Evolutionary conservation across 2,329 filamentous ascomycete genomes (phyloP).

Genomic region (Colletotrichum theobromicola): DNA sequence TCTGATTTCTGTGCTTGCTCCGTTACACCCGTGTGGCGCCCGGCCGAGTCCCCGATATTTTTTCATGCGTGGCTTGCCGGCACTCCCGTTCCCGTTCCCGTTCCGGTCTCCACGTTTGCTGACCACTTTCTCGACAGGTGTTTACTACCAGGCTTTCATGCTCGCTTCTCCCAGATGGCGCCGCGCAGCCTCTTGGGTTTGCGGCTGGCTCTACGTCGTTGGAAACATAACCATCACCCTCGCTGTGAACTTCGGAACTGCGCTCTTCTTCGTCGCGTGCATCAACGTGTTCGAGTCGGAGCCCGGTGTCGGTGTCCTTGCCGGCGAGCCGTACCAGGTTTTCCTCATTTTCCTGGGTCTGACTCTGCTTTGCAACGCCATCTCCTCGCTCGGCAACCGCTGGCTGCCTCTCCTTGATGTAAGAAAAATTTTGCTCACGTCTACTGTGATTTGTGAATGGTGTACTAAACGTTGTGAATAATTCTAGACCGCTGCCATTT

Average conservation of each 20-base stretch:
- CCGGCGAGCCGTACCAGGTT: slow-evolving; percentile 65
- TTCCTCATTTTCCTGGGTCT: slow-evolving; percentile 75
- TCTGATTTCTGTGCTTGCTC: background rate
- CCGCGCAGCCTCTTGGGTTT: slow-evolving; percentile 71
- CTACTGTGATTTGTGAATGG: background rate
- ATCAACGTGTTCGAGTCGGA: slow-evolving; percentile 59
- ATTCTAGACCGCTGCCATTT: slow-evolving; percentile 70
- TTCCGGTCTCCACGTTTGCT: slow-evolving; percentile 14
- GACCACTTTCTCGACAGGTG: slow-evolving; percentile 37
- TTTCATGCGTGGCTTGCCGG: background rate
- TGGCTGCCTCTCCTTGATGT: slow-evolving; percentile 74
- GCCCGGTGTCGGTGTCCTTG: slow-evolving; percentile 48
- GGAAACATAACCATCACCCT: slow-evolving; percentile 84
- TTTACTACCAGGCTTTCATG: slow-evolving; percentile 83
- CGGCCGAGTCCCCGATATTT: background rate
- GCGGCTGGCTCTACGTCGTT: slow-evolving; percentile 78
- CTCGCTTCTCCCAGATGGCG: slow-evolving; percentile 67
- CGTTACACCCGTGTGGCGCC: background rate
- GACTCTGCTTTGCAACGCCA: slow-evolving; percentile 66
- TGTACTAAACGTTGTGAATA: background rate
- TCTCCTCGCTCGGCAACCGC: slow-evolving; percentile 71
- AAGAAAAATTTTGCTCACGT: slow-evolving; percentile 35
- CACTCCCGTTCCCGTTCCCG: background rate
- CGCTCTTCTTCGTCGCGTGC: slow-evolving; percentile 63
- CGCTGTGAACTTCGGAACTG: slow-evolving; percentile 83